phyloP scores from a whole-genome alignment of 257 asterid genomes.

The Forsythia suspensa region DNA sequence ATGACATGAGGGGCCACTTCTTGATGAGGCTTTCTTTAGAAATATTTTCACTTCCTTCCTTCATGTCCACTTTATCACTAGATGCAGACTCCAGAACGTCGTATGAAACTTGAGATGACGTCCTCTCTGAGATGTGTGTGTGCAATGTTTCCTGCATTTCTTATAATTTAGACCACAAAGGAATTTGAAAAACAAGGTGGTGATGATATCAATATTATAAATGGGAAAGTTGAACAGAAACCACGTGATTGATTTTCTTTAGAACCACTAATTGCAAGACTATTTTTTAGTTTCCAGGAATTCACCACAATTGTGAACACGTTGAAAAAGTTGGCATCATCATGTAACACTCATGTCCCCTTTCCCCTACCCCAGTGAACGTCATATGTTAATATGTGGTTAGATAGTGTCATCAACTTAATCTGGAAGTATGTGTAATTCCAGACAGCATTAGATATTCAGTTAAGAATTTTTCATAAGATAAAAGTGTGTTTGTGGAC shows the following conservation, averaged over 20 bases:
- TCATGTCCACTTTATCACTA: slow-evolving; percentile 16
- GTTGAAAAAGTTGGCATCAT: no score
- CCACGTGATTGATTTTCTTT: neutral
- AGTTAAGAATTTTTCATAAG: no score
- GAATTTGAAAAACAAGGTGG: neutral
- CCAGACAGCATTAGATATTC: no score
- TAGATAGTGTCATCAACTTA: no score
- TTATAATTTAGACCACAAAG: slow-evolving; percentile 1
- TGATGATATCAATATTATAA: neutral
- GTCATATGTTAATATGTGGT: no score
- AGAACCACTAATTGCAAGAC: neutral
- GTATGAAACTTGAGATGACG: slow-evolving; percentile 18
- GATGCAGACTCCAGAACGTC: slow-evolving; percentile 39
- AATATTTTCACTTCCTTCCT: slow-evolving; percentile 4
- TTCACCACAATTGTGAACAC: no score
- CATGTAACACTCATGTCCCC: no score
- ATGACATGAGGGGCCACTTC: slow-evolving; percentile 89
- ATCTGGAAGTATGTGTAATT: no score
- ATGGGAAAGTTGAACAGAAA: neutral
- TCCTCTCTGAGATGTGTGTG: slow-evolving; percentile 29
- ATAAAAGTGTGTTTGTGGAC: neutral
- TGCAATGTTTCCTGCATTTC: slow-evolving; percentile 68
- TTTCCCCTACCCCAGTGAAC: no score
- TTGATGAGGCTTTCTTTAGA: slow-evolving; percentile 47
- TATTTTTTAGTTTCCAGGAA: no score